Conservation (phyloP, 495 filamentous ascomycete genomes). For the Choiromyces venosus region DNA sequence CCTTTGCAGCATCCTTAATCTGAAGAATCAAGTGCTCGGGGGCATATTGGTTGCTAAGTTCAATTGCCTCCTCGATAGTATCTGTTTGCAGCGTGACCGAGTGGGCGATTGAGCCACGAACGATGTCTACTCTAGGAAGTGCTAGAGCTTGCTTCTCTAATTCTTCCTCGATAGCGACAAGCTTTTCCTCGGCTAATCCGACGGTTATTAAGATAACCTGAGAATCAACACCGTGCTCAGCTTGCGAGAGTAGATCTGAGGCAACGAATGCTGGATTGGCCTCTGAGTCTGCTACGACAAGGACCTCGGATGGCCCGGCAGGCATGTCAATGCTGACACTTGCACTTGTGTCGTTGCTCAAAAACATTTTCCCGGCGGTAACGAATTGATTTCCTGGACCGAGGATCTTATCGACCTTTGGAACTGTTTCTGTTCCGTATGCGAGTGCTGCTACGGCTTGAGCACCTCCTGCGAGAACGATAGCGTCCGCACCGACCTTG, state of each 20-base stretch:
- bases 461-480: constrained; percentile 90
- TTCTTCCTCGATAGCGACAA: constrained; percentile 81
- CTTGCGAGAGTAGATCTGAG: constrained; percentile 87
- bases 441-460: constrained; percentile 91
- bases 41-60: constrained; percentile 87
- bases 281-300: constrained; percentile 86
- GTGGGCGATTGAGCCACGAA: constrained; percentile 83
- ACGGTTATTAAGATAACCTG: constrained; percentile 91
- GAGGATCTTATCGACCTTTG: constrained; percentile 97
- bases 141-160: constrained; percentile 82
- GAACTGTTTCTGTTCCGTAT: constrained; percentile 75
- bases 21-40: constrained; percentile 96
- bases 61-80: constrained; percentile 76
- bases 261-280: constrained; percentile 94
- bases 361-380: constrained; percentile 95
- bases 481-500: constrained; percentile 90
- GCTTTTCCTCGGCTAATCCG: constrained; percentile 62
- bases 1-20: constrained; percentile 62
- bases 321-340: constrained; percentile 98
- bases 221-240: constrained; percentile 91
- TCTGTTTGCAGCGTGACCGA: constrained; percentile 81
- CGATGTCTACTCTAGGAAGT: constrained; percentile 85
- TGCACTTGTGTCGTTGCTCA: constrained; percentile 91
- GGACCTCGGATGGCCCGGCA: constrained; percentile 90
- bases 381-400: constrained; percentile 98